These are phyloP conservation scores for Trichoderma afroharzianum DNA, from an alignment of 2,329 filamentous ascomycete genomes.

Conservation along the genomic window DNA sequence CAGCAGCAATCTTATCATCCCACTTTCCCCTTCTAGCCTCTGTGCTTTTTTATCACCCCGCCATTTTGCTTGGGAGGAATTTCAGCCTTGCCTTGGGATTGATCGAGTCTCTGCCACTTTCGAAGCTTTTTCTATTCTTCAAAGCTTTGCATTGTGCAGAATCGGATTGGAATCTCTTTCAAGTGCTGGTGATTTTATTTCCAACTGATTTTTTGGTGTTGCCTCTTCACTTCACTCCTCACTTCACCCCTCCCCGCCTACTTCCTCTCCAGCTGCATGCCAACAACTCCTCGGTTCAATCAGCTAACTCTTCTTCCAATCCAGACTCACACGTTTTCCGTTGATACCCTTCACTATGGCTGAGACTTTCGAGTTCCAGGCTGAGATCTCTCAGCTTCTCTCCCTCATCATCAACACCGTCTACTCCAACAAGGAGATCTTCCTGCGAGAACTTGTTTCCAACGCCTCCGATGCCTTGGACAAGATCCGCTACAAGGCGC, in stretches of 20 bases:
- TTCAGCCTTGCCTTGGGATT: constrained; percentile 16
- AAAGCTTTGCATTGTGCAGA: not conserved
- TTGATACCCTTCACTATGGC: constrained; percentile 65
- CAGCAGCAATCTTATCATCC: constrained; percentile 15
- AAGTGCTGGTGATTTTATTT: not conserved
- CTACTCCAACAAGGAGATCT: constrained; percentile 99
- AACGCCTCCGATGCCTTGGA: constrained; percentile 98
- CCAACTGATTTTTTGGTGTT: not conserved
- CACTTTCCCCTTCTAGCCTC: constrained; percentile 18
- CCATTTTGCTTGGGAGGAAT: not conserved
- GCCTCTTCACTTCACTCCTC: not conserved
- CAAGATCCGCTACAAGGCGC: constrained; percentile 99
- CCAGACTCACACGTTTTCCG: constrained; percentile 29
- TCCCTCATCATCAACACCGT: constrained; percentile 99
- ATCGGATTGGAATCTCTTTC: not conserved
- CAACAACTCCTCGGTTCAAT: constrained; percentile 22
- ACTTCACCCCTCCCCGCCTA: too few relatives aligned
- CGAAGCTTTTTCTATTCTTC: not conserved
- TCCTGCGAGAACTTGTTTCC: constrained; percentile 96
- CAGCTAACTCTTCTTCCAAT: constrained; percentile 20
- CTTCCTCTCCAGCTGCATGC: not conserved
- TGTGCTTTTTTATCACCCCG: constrained; percentile 10
- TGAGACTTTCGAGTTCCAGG: constrained; percentile 99
- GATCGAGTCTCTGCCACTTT: not conserved
- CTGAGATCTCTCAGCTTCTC: constrained; percentile 99